Percentiles rank a stretch among this genome's conserved stretches.
phyloP scores from a whole-genome alignment of 305 asterid genomes.

The Petunia hybrid region DNA sequence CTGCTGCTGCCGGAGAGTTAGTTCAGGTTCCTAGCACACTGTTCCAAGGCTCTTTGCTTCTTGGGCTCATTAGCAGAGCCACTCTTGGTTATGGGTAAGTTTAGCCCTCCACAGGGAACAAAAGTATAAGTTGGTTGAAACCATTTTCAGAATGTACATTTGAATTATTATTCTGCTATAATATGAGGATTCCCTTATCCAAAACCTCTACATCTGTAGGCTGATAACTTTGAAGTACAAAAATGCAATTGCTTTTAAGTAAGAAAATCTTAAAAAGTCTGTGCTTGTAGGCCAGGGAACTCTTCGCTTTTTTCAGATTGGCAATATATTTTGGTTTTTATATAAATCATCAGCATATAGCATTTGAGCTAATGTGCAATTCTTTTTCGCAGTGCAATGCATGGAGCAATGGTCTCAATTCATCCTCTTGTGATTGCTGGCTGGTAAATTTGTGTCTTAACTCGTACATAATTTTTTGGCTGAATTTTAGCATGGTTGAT shows the following conservation, averaged over 20 bases:
- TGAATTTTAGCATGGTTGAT: conserved; percentile 32
- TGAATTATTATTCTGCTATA: conserved; percentile 11
- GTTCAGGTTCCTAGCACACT: conserved; percentile 93
- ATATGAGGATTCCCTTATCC: conserved; percentile 20
- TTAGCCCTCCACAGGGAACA: background rate
- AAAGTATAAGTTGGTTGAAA: conserved; percentile 12
- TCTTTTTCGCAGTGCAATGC: conserved; percentile 67
- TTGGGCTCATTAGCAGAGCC: conserved; percentile 86
- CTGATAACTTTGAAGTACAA: conserved; percentile 15
- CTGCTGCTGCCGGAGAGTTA: conserved; percentile 71
- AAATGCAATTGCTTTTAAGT: background rate
- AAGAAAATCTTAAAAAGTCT: background rate
- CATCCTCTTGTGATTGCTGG: conserved; percentile 97
- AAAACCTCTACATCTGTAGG: background rate
- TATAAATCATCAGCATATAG: conserved; percentile 19
- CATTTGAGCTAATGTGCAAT: conserved; percentile 32
- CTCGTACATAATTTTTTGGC: background rate
- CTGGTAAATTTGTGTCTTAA: conserved; percentile 58
- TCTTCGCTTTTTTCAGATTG: conserved; percentile 11
- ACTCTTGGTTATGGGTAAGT: conserved; percentile 81
- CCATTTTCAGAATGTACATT: background rate
- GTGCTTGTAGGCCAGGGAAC: background rate
- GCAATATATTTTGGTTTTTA: background rate
- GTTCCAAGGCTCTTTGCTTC: conserved; percentile 94
- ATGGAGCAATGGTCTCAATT: conserved; percentile 78